These are phyloP conservation scores for Calvatia gigantea DNA, from an alignment of 768 basidiomycete species.

Conservation along the genomic window DNA sequence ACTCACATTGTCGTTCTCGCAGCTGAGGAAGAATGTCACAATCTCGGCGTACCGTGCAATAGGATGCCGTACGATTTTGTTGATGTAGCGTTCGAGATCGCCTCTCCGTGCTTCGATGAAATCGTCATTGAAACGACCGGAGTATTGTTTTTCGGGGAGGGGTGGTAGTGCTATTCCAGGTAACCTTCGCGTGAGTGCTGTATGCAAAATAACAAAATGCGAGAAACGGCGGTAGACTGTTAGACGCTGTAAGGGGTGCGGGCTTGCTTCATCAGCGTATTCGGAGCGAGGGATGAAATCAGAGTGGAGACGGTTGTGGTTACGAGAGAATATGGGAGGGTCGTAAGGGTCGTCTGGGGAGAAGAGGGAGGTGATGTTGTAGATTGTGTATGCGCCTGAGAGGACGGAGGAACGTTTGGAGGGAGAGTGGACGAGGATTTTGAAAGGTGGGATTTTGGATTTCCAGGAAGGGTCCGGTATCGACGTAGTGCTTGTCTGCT, in stretches of 20 bases:
- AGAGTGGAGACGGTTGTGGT: slow-evolving; percentile 5
- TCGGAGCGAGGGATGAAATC: slow-evolving; percentile 17
- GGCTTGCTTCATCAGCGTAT: slow-evolving; percentile 16
- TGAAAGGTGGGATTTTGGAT: slow-evolving; percentile 67
- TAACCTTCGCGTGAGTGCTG: slow-evolving; percentile 61
- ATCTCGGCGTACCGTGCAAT: slow-evolving; percentile 77
- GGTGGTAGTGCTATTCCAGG: slow-evolving; percentile 79
- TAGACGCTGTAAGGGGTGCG: slow-evolving; percentile 46
- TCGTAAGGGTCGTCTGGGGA: slow-evolving; percentile 15
- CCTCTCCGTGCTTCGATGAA: slow-evolving; percentile 82
- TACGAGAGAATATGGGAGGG: background rate
- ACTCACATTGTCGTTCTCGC: slow-evolving; percentile 72
- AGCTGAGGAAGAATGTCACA: slow-evolving; percentile 73
- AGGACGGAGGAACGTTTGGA: slow-evolving; percentile 67
- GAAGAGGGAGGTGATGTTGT: slow-evolving; percentile 76
- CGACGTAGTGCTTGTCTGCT: slow-evolving; percentile 68
- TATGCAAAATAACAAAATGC: slow-evolving; percentile 77
- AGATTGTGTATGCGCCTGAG: slow-evolving; percentile 72
- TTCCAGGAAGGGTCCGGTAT: slow-evolving; percentile 72
- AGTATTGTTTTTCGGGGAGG: slow-evolving; percentile 82
- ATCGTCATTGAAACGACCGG: slow-evolving; percentile 74
- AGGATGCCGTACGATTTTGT: slow-evolving; percentile 68
- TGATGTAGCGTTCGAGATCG: slow-evolving; percentile 78
- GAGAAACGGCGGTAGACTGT: slow-evolving; percentile 83
- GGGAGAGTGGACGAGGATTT: slow-evolving; percentile 75